Conservation (phyloP, 345 rosid genomes). For the Eucalyptus microcorys region DNA sequence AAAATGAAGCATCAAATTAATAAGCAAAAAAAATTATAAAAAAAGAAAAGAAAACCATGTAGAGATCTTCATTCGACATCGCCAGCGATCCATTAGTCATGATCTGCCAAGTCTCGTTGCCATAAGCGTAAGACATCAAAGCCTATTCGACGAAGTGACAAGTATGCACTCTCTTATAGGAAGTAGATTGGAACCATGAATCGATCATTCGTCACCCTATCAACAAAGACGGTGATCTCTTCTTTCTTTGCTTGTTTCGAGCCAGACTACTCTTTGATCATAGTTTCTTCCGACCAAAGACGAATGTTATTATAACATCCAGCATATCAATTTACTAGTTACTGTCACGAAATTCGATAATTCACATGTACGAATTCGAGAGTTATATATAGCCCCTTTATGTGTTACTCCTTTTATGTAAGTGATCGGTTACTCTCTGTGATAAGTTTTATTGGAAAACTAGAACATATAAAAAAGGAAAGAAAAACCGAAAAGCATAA, state of each 20-base stretch:
- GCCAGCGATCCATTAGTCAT: too few species aligned
- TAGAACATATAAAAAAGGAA: not conserved
- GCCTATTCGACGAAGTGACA: too few species aligned
- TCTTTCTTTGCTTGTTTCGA: not conserved
- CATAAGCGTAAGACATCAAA: too few species aligned
- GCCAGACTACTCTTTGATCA: not conserved
- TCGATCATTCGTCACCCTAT: not conserved
- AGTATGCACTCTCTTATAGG: too few species aligned
- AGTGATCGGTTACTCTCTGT: rapidly evolving
- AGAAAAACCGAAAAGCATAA: not conserved
- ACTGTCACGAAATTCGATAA: rapidly evolving
- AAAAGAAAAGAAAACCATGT: not conserved
- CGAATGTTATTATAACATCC: not conserved
- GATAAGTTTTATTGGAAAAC: not conserved
- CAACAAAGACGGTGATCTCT: not conserved
- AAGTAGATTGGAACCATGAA: too few species aligned
- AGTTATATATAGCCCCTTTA: not conserved
- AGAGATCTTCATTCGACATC: too few species aligned
- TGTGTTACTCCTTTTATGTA: not conserved
- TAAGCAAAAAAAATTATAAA: not conserved
- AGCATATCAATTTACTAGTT: too few species aligned
- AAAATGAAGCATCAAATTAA: not conserved
- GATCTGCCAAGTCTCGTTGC: too few species aligned
- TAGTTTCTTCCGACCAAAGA: not conserved
- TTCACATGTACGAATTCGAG: rapidly evolving